phyloP scores from a whole-genome alignment of 805 yeast species.

The Sugiyamaella lignohabitans region DNA sequence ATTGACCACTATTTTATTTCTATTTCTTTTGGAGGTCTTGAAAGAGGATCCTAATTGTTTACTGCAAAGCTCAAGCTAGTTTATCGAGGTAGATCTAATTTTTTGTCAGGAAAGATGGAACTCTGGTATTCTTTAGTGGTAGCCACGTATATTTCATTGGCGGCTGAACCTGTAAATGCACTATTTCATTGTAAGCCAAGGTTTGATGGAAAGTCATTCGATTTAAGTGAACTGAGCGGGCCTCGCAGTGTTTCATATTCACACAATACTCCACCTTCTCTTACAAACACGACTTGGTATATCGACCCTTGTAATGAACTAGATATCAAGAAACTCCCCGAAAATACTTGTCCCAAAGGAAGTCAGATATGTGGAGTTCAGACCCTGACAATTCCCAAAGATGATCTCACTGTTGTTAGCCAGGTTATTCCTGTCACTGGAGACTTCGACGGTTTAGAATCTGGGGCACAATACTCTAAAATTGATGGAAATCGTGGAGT shows the following conservation, averaged over 20 bases:
- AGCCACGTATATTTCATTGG: too few species aligned
- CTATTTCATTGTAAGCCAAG: slow-evolving; percentile 25
- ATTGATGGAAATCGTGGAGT: slow-evolving; percentile 25
- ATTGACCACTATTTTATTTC: too few species aligned
- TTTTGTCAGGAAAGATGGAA: too few species aligned
- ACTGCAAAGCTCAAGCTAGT: too few species aligned
- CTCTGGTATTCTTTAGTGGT: too few species aligned
- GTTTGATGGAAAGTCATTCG: slow-evolving; percentile 27
- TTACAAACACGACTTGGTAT: slow-evolving; percentile 56
- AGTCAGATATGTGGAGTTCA: slow-evolving; percentile 77
- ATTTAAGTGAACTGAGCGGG: slow-evolving; percentile 46
- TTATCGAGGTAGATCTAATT: too few species aligned
- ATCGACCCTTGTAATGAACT: slow-evolving; percentile 61
- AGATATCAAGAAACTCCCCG: slow-evolving; percentile 29
- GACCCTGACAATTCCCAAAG: slow-evolving; percentile 44
- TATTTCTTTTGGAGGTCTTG: too few species aligned
- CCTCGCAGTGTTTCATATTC: slow-evolving; percentile 37
- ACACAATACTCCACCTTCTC: slow-evolving; percentile 74
- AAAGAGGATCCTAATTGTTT: too few species aligned
- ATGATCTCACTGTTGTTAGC: slow-evolving; percentile 38
- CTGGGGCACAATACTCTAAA: slow-evolving; percentile 21
- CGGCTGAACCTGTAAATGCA: slow-evolving; percentile 13
- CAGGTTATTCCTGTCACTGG: slow-evolving; percentile 51
- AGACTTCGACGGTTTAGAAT: slow-evolving; percentile 27
- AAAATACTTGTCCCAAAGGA: slow-evolving; percentile 54